These are phyloP conservation scores for Exophiala oligosperma DNA, from an alignment of 2,329 filamentous ascomycete species.

Conservation along the genomic window DNA sequence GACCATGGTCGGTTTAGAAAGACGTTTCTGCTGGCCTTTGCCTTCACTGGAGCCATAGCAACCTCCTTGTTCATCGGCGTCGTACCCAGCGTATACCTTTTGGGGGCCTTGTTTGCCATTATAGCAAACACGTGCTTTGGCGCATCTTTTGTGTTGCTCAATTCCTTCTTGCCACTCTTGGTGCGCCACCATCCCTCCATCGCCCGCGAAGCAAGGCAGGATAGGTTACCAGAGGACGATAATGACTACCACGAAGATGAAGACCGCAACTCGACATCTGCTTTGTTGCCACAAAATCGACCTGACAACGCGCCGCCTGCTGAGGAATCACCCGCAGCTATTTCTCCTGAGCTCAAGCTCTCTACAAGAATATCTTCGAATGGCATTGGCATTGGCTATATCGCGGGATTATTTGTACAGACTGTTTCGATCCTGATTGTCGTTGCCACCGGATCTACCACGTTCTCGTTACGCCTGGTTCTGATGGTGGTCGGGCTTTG, in stretches of 20 bases:
- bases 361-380: conserved; percentile 90
- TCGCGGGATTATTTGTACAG: conserved; percentile 81
- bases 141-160: conserved; percentile 90
- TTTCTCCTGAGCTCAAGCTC: conserved; percentile 70
- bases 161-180: conserved; percentile 89
- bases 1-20: conserved; percentile 94
- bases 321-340: conserved; percentile 32
- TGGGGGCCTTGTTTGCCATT: conserved; percentile 82
- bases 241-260: conserved; percentile 14
- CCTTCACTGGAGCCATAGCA: conserved; percentile 72
- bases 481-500: conserved; percentile 84
- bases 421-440: conserved; percentile 77
- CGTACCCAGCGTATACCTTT: conserved; percentile 70
- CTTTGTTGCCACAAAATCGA: conserved; percentile 33
- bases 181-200: conserved; percentile 77
- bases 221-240: conserved; percentile 2
- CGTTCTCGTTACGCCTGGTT: conserved; percentile 81
- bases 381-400: conserved; percentile 92
- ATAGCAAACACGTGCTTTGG: conserved; percentile 93
- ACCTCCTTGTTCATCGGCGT: conserved; percentile 90
- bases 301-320: conserved; percentile 24
- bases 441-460: conserved; percentile 70
- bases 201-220: neutral
- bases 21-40: conserved; percentile 81
- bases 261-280: conserved; percentile 22